These are phyloP conservation scores for Cetradonia linearis DNA, from an alignment of 495 filamentous ascomycete species.

Conservation along the genomic window DNA sequence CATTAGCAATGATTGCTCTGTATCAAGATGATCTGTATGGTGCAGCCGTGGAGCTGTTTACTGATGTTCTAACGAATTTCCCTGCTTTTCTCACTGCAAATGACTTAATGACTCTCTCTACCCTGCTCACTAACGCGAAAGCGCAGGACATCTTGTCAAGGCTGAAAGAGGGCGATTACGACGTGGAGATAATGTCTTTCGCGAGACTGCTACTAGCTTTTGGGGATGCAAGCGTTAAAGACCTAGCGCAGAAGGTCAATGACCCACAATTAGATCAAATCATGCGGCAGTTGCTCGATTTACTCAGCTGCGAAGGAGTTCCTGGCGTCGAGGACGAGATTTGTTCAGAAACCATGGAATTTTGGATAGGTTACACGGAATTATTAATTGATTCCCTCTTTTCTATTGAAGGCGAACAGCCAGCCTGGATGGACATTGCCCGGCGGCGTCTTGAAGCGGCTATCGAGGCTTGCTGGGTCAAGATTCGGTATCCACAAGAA, in stretches of 20 bases:
- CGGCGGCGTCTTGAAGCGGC: slow-evolving; percentile 40
- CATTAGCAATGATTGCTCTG: slow-evolving; percentile 47
- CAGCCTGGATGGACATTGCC: slow-evolving; percentile 31
- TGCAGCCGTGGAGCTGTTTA: slow-evolving; percentile 50
- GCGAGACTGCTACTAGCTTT: slow-evolving; percentile 62
- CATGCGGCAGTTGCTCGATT: slow-evolving; percentile 40
- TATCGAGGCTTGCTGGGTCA: slow-evolving; percentile 50
- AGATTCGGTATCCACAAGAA: slow-evolving; percentile 49
- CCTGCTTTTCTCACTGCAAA: slow-evolving; percentile 47
- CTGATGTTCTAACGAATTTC: slow-evolving; percentile 55
- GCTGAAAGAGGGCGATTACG: slow-evolving; percentile 50
- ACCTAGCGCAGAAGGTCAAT: slow-evolving; percentile 33
- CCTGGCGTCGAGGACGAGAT: slow-evolving; percentile 69
- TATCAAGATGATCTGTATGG: slow-evolving; percentile 44
- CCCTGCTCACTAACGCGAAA: slow-evolving; percentile 48
- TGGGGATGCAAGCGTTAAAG: slow-evolving; percentile 46
- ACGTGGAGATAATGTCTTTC: slow-evolving; percentile 56
- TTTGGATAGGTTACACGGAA: slow-evolving; percentile 68
- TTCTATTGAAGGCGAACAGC: slow-evolving; percentile 29
- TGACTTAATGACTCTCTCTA: slow-evolving; percentile 45
- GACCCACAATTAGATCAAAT: slow-evolving; percentile 13
- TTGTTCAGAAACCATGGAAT: slow-evolving; percentile 67
- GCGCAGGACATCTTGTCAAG: slow-evolving; percentile 35
- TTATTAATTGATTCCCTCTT: slow-evolving; percentile 35
- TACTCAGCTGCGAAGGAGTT: slow-evolving; percentile 62